Evolutionary conservation across 1,284 basidiomycete species (phyloP).

Genomic region (Chalciporus sp.): DNA sequence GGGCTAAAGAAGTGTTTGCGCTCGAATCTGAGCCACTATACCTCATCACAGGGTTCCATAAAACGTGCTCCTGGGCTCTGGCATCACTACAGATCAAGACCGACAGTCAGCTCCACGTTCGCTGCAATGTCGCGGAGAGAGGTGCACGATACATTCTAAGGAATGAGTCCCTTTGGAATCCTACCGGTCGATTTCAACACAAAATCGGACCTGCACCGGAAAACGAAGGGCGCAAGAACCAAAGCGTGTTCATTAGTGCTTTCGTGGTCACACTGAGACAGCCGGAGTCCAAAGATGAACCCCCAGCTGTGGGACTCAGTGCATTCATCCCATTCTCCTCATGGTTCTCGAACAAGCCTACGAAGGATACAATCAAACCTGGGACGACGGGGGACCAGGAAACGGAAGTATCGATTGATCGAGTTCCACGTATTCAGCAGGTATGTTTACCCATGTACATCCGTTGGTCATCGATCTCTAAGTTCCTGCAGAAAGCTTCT

Average conservation of each 20-base stretch:
- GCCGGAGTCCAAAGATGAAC: not conserved
- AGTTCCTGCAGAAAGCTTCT: not conserved
- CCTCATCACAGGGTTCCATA: slow-evolving; percentile 9
- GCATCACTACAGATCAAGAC: not conserved
- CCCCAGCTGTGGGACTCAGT: not conserved
- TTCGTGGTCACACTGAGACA: slow-evolving; percentile 2
- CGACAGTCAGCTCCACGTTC: too few relatives aligned
- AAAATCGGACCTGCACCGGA: not conserved
- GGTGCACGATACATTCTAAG: too few relatives aligned
- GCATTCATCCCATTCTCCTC: not conserved
- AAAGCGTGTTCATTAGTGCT: slow-evolving; percentile 4
- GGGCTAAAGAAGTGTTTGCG: not conserved
- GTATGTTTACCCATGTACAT: not conserved
- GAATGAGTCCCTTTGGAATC: too few relatives aligned
- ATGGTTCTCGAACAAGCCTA: not conserved
- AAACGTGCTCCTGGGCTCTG: not conserved
- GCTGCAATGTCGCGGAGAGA: too few relatives aligned
- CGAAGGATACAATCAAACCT: not conserved
- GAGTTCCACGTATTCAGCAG: not conserved
- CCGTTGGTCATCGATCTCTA: not conserved
- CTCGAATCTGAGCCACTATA: slow-evolving; percentile 1
- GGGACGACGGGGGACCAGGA: not conserved
- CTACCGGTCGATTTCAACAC: too few relatives aligned
- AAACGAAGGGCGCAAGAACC: not conserved
- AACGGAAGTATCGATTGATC: too few relatives aligned